Evolutionary conservation across 2,329 filamentous ascomycete species (phyloP).

Genomic region (Ilyonectria mors-panacis): DNA sequence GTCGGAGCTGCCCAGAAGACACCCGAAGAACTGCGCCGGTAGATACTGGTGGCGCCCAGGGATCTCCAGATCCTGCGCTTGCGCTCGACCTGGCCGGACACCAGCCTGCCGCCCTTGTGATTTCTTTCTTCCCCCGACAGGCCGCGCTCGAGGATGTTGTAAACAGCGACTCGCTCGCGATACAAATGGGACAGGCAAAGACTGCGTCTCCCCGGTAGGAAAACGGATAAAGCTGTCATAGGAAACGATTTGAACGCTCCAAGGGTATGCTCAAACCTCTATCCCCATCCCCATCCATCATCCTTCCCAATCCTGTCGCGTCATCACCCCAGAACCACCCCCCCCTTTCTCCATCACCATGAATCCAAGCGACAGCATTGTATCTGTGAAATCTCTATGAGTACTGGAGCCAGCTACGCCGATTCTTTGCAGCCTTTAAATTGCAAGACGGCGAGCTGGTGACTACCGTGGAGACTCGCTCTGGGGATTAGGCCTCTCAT

Average conservation of each 20-base stretch:
- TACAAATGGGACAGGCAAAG: conserved; percentile 46
- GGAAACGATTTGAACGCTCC: conserved; percentile 40
- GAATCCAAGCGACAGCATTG: conserved; percentile 48
- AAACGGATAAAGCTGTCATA: conserved; percentile 45
- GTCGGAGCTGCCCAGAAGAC: conserved; percentile 39
- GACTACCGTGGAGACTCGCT: conserved; percentile 43
- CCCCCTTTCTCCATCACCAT: conserved; percentile 35
- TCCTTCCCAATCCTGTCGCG: conserved; percentile 40
- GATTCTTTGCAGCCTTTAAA: conserved; percentile 49
- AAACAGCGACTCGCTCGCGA: conserved; percentile 50
- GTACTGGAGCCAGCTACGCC: conserved; percentile 45
- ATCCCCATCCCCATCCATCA: conserved; percentile 35
- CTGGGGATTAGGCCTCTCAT: conserved; percentile 41
- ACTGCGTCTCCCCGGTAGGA: conserved; percentile 43
- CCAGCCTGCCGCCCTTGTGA: conserved; percentile 40
- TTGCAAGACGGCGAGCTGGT: conserved; percentile 47
- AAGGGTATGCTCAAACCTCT: conserved; percentile 54
- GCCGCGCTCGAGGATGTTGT: conserved; percentile 51
- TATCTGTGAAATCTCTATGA: conserved; percentile 51
- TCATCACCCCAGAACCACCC: conserved; percentile 29
- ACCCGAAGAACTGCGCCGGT: conserved; percentile 37
- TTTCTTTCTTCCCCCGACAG: conserved; percentile 43
- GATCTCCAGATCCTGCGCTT: conserved; percentile 34
- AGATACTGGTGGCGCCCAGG: conserved; percentile 40
- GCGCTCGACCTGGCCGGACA: conserved; percentile 34